Percentiles rank a stretch among this genome's conserved stretches.
phyloP scores from a whole-genome alignment of 2,329 filamentous ascomycete species.

The Tolypocladium album region DNA sequence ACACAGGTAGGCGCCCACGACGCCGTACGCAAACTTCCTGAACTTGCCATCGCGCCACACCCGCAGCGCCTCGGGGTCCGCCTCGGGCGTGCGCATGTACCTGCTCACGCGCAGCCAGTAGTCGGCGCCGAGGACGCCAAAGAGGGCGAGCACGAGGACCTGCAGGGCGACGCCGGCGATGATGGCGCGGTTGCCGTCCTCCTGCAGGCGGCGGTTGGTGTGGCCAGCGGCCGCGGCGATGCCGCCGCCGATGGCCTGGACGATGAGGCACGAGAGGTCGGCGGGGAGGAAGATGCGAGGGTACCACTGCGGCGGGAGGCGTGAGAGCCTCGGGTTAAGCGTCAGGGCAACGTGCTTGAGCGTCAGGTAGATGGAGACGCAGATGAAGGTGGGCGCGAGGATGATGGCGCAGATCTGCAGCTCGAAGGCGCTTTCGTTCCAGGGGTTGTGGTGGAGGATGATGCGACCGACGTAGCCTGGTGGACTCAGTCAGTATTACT shows the following conservation, averaged over 20 bases:
- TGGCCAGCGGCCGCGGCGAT: constrained; percentile 39
- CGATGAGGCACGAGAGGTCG: constrained; percentile 45
- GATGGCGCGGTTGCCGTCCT: constrained; percentile 38
- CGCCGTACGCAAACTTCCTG: constrained; percentile 30
- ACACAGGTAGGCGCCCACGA: constrained; percentile 30
- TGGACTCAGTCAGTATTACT: background rate
- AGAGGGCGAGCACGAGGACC: constrained; percentile 36
- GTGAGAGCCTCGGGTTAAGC: constrained; percentile 38
- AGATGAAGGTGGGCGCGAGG: constrained; percentile 48
- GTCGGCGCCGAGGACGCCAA: constrained; percentile 32
- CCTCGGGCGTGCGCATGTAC: constrained; percentile 24
- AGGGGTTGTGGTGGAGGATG: constrained; percentile 41
- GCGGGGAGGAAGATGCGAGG: constrained; percentile 48
- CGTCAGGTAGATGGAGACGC: constrained; percentile 53
- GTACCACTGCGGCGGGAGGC: constrained; percentile 39
- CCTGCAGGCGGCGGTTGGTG: constrained; percentile 26
- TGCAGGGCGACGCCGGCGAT: constrained; percentile 44
- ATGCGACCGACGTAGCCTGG: constrained; percentile 43
- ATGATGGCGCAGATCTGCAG: constrained; percentile 50
- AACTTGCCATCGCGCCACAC: constrained; percentile 34
- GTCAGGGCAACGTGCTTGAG: constrained; percentile 47
- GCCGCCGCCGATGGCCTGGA: constrained; percentile 48
- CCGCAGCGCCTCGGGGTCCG: constrained; percentile 15
- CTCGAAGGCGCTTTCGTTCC: constrained; percentile 42
- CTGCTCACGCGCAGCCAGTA: constrained; percentile 31